Percentiles rank a stretch among this genome's conserved stretches.
Evolutionary conservation across 371 early-diverging fungal genomes (phyloP).

Genomic region (Saksenaea oblongispora): DNA sequence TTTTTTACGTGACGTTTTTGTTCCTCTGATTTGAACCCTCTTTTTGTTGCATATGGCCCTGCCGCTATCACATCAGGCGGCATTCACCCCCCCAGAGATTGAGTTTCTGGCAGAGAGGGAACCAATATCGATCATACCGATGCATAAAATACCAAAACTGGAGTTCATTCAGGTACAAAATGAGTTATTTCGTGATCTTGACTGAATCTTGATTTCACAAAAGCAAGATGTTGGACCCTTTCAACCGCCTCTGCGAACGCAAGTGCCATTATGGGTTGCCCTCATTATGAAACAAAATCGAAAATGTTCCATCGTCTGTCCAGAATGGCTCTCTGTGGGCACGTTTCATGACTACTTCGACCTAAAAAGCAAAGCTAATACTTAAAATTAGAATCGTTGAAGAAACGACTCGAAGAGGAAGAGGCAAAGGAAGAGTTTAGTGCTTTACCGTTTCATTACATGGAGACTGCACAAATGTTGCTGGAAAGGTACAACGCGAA

Average conservation of each 20-base stretch:
- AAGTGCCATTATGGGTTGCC: conserved; percentile 90
- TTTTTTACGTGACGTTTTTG: neutral
- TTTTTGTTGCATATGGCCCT: conserved; percentile 54
- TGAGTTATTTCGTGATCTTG: neutral
- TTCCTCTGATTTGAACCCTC: neutral
- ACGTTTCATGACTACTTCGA: neutral
- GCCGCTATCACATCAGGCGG: conserved; percentile 54
- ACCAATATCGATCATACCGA: conserved; percentile 70
- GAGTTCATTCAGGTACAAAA: conserved; percentile 66
- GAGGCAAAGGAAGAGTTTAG: conserved; percentile 65
- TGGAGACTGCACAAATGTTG: conserved; percentile 80
- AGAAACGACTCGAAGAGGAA: conserved; percentile 61
- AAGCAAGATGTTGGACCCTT: conserved; percentile 78
- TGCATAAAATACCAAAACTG: conserved; percentile 59
- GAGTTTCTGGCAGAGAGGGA: conserved; percentile 86
- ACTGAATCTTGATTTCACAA: neutral
- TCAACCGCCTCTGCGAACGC: conserved; percentile 67
- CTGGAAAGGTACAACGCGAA: conserved; percentile 61
- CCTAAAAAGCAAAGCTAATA: neutral
- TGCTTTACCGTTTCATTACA: conserved; percentile 76
- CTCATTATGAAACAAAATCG: conserved; percentile 78
- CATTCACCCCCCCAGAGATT: conserved; percentile 80
- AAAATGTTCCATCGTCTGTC: conserved; percentile 82
- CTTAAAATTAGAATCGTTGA: conserved; percentile 50
- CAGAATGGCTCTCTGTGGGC: conserved; percentile 71